Evolutionary conservation across 148 eudicot genomes (phyloP).

Genomic region (Dianthus caryophyllus): DNA sequence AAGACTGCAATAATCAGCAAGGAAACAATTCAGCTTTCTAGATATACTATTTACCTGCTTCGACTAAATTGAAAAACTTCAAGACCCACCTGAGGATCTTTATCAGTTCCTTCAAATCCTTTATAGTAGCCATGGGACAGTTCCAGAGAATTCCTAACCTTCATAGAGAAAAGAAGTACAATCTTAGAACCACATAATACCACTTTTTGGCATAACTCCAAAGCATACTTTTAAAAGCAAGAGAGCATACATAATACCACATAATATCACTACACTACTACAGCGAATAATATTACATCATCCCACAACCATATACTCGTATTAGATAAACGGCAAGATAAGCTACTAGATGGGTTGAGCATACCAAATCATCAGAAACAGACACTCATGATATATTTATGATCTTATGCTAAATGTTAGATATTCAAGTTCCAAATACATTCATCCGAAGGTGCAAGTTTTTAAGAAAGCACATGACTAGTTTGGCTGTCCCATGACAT

Average conservation of each 20-base stretch:
- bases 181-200: slow-evolving; percentile 4
- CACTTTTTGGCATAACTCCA: not conserved
- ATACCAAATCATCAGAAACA: not conserved
- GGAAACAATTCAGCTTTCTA: not conserved
- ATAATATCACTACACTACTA: not conserved
- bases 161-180: slow-evolving; percentile 17
- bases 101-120: slow-evolving; percentile 61
- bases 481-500: not conserved
- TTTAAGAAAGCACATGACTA: slow-evolving; percentile 5
- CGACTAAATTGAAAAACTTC: slow-evolving; percentile 2
- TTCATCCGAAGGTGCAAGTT: not conserved
- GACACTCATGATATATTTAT: not conserved
- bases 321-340: not conserved
- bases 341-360: not conserved
- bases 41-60: not conserved
- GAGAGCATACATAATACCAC: not conserved
- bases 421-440: not conserved
- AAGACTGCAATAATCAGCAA: slow-evolving; percentile 47
- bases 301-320: not conserved
- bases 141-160: slow-evolving; percentile 51
- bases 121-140: slow-evolving; percentile 58
- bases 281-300: not conserved
- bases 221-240: not conserved
- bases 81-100: slow-evolving; percentile 59
- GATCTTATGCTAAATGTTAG: not conserved